Evolutionary conservation across 2,329 filamentous ascomycete species (phyloP).

Genomic region (Trichophyton schoenleinii): DNA sequence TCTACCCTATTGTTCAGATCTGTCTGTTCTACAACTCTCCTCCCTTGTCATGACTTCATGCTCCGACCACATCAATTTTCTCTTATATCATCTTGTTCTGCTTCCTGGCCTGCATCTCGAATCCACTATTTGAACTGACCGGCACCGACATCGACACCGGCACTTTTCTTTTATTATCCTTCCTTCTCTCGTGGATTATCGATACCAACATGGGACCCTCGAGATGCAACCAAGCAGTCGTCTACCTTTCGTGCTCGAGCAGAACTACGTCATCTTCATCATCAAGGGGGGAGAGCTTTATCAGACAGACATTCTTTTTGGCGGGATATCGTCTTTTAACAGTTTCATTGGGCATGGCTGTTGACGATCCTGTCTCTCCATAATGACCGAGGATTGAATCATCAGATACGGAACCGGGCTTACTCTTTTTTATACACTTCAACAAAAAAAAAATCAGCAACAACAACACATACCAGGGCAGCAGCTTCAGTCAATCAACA

Average conservation of each 20-base stretch:
- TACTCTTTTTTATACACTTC: neutral
- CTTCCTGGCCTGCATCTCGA: constrained; percentile 1
- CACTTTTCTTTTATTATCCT: neutral
- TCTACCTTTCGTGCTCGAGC: neutral
- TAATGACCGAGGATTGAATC: neutral
- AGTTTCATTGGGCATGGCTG: constrained; percentile 2
- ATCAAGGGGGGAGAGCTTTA: neutral
- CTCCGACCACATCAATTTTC: neutral
- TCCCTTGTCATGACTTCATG: neutral
- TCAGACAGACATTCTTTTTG: constrained; percentile 1
- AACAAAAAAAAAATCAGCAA: neutral
- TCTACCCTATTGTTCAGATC: neutral
- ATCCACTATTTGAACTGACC: neutral
- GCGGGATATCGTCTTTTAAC: constrained; percentile 1
- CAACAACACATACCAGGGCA: neutral
- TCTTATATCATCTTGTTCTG: neutral
- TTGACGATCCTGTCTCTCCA: neutral
- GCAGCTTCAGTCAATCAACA: neutral
- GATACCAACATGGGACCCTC: neutral
- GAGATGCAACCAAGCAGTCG: neutral
- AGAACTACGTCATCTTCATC: constrained; percentile 1
- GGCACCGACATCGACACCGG: neutral
- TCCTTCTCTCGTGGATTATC: neutral
- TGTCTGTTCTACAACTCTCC: constrained; percentile 1
- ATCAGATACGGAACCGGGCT: neutral